Base-by-base conservation (phyloP, 805 yeast genomes). In the Saccharomyces jurei region DNA sequence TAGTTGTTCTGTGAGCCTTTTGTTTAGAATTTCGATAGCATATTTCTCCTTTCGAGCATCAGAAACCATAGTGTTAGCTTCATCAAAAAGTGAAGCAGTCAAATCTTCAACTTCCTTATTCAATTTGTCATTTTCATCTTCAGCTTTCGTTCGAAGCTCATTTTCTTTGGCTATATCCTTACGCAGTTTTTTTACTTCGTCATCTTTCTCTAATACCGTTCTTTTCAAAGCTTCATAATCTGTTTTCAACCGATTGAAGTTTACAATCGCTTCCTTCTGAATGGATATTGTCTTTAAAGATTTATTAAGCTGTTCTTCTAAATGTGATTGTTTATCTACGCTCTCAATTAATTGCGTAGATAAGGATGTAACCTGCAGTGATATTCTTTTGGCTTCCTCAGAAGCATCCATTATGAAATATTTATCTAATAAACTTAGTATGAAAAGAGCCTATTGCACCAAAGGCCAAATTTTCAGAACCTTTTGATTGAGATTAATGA, bases 61-160 rank as follows among this genome's bases (percentile, higher is more conserved):
- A 50, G 86, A 81, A 6, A 89, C 96, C 88, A 88, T 87, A 50
- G 79, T 77, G 65, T 89, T 89, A 13, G 96, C 96, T 65, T 89
- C 94, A 58, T 81, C 86, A 65, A 89, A 89, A 31, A 89, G 71
- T 1, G 90, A 81, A 1, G 84, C 88, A 1, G 90, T 81, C 49
- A 89, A 71, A 44, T 88, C 96, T 64, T 87, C 94, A 41, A 89
- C 86, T 65, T 89, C 96, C 31, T 77, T 80, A 57, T 84, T 81
- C 51, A 89, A 70, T 55, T 78, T 77, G 49, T 78, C 74, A 17
- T 80, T 84, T 60, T 85, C 87, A 10, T 71, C 72, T 59, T 84
- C 86, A 0, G 89, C 85, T 6, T 67, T 73, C 9, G 67, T 69
- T 56, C 79, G 80, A 54, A 62, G 69, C 47, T 65, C 66, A n/a